Evolutionary conservation across 1,139 yeast genomes (phyloP).

Genomic region (Debaryomyces singareniensis): DNA sequence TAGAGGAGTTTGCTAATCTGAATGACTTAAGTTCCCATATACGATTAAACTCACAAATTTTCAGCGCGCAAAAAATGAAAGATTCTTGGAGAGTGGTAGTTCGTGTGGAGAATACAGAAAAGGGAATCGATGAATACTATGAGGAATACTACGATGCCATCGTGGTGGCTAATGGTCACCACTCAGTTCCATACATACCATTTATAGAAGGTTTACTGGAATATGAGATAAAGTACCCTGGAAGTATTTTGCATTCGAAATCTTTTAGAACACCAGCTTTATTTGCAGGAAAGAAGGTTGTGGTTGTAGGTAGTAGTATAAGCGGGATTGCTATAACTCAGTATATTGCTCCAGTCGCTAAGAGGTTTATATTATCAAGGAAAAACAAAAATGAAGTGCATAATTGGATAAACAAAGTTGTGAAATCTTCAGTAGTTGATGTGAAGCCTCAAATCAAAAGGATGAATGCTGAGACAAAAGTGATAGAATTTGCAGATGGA

Average conservation of each 20-base stretch:
- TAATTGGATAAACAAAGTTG: slow-evolving; percentile 15
- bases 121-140: slow-evolving; percentile 6
- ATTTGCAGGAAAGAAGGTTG: slow-evolving; percentile 22
- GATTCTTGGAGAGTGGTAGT: slow-evolving; percentile 41
- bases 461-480: slow-evolving; percentile 15
- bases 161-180: slow-evolving; percentile 53
- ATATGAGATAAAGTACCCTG: slow-evolving; percentile 37
- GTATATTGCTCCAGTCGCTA: slow-evolving; percentile 30
- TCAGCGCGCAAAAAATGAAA: slow-evolving; percentile 9
- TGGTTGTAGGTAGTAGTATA: slow-evolving; percentile 38
- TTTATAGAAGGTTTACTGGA: slow-evolving; percentile 40
- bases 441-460: slow-evolving; percentile 13
- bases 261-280: slow-evolving; percentile 22
- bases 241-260: slow-evolving; percentile 36
- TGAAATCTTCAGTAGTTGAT: slow-evolving; percentile 17
- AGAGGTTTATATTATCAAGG: slow-evolving; percentile 20
- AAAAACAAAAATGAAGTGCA: slow-evolving; percentile 9
- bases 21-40: slow-evolving; percentile 12
- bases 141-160: slow-evolving; percentile 44
- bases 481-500: slow-evolving; percentile 25
- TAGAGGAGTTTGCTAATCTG: slow-evolving; percentile 2
- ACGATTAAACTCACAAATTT: slow-evolving; percentile 26
- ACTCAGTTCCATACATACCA: slow-evolving; percentile 52
- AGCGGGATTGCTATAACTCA: slow-evolving; percentile 40
- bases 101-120: slow-evolving; percentile 6